Evolutionary conservation across 2,329 filamentous ascomycete genomes (phyloP), one percentile per base, ranked within the genome.

Genomic region (Talaromyces sp.): DNA sequence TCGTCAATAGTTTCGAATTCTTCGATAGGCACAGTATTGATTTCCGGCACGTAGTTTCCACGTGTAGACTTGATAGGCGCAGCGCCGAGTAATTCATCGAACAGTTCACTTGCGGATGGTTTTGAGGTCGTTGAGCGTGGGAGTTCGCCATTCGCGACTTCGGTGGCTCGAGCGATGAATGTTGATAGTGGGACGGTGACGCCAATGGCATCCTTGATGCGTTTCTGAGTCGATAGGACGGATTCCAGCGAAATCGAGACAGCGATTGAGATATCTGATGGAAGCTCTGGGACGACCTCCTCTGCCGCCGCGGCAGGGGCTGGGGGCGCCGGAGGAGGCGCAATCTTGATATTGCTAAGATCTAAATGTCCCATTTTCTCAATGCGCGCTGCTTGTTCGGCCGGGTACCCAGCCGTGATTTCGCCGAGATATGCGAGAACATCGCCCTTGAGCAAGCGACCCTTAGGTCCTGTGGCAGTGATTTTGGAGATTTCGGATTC

Each of bases 391-490:
- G 89, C 88, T 65, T 91, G 82, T 61, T 85, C 80, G 21, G 84
- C 81, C 1, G 93, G 89, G 64, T 89, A 88, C 60, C 85, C 81
- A 62, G 85, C 78, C 60, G 87, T 80, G 68, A 97, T 90, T 65
- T 81, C 80, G 62, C 94, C 94, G 15, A 97, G 75, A 73, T 93
- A 94, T 50, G 91, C 92, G 56, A 99, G 84, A 6, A 99, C 88
- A 70, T 99, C 94, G 57, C 94, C 94, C 81, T 99, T 99, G 62
- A 99, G 82, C 56, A 99, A 80, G 61, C 94, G 87, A 59, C 92
- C 91, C 67, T 87, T 86, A 31, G 94, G 94, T 22, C 94, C 94
- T 19, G 89, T 93, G 5, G 91, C 88, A 55, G 86, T 88, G 72
- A 97, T 97, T 73, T 89, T 88, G 74, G 85, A 81, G 54, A 91